These are phyloP conservation scores for Plasmodium gonderi DNA, from an alignment of 169 alveolate genomes.

Conservation along the genomic window DNA sequence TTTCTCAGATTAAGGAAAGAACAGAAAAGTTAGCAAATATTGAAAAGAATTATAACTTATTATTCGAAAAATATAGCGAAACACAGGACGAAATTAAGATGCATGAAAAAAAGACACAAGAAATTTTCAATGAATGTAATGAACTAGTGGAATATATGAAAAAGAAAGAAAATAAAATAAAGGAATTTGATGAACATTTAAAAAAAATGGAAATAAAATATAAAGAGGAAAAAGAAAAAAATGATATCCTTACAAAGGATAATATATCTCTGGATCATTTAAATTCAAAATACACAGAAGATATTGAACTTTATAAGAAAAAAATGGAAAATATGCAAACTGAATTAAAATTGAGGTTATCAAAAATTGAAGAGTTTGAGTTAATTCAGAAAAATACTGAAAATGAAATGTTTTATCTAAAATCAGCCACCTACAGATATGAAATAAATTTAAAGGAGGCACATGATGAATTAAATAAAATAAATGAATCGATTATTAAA, in stretches of 20 bases:
- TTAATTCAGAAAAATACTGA: conserved; percentile 62
- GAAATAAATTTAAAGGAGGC: conserved; percentile 71
- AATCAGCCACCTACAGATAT: conserved; percentile 69
- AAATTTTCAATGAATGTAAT: conserved; percentile 73
- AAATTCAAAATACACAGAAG: conserved; percentile 67
- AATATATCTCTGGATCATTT: conserved; percentile 57
- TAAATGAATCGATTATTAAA: conserved; percentile 5
- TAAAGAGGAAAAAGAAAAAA: conserved; percentile 73
- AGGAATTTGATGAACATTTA: conserved; percentile 71
- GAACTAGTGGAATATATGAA: conserved; percentile 74
- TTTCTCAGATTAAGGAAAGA: conserved; percentile 68
- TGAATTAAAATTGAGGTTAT: conserved; percentile 52
- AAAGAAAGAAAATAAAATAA: conserved; percentile 69
- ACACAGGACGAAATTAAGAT: conserved; percentile 74
- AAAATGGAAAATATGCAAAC: conserved; percentile 62
- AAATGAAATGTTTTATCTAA: conserved; percentile 70
- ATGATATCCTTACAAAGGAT: conserved; percentile 71
- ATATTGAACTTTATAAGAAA: conserved; percentile 62
- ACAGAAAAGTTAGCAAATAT: conserved; percentile 52
- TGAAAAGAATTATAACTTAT: conserved; percentile 65
- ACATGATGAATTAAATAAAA: conserved; percentile 67
- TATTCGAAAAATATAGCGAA: conserved; percentile 68
- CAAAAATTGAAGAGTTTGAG: conserved; percentile 72
- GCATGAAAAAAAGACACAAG: conserved; percentile 74
- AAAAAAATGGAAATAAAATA: conserved; percentile 75